These are phyloP conservation scores for Lactarius tabidus DNA, from an alignment of 768 basidiomycete species.

Conservation along the genomic window DNA sequence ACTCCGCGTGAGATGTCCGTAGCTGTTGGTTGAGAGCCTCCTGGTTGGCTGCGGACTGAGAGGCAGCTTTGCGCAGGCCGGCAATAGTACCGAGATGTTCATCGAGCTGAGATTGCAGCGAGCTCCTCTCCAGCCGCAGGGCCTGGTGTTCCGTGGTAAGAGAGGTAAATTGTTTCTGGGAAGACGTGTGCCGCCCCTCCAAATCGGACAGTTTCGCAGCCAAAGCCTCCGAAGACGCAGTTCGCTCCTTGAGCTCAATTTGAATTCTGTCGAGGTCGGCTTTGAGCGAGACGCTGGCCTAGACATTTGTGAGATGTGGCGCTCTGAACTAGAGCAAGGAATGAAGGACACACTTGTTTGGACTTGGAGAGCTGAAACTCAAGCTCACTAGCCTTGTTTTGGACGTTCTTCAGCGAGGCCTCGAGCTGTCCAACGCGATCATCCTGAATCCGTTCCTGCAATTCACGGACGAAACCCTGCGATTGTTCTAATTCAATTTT, in stretches of 20 bases:
- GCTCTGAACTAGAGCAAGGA: background rate
- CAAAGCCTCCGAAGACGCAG: slow-evolving; percentile 47
- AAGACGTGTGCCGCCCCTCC: slow-evolving; percentile 37
- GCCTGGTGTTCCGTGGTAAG: slow-evolving; percentile 45
- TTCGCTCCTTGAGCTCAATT: slow-evolving; percentile 40
- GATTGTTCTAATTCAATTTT: slow-evolving; percentile 51
- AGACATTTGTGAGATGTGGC: slow-evolving; percentile 12
- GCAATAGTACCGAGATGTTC: slow-evolving; percentile 44
- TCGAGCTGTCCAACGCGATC: slow-evolving; percentile 76
- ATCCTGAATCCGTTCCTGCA: slow-evolving; percentile 82
- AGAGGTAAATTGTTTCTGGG: slow-evolving; percentile 43
- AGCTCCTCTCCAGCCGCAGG: slow-evolving; percentile 47
- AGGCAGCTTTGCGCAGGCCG: slow-evolving; percentile 57
- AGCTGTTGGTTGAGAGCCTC: slow-evolving; percentile 51
- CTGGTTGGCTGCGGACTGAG: slow-evolving; percentile 51
- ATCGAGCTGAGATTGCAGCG: slow-evolving; percentile 46
- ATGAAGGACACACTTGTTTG: slow-evolving; percentile 54
- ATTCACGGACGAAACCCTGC: slow-evolving; percentile 58
- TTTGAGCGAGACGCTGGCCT: slow-evolving; percentile 59
- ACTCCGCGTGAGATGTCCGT: slow-evolving; percentile 60
- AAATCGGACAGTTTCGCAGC: slow-evolving; percentile 46
- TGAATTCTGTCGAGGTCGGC: slow-evolving; percentile 57
- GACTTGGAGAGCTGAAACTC: slow-evolving; percentile 78
- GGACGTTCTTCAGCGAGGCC: slow-evolving; percentile 67
- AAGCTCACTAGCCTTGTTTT: slow-evolving; percentile 77